These are phyloP conservation scores for Dacryopinax primogenitus DNA, from an alignment of 768 basidiomycete genomes.

Conservation along the genomic window DNA sequence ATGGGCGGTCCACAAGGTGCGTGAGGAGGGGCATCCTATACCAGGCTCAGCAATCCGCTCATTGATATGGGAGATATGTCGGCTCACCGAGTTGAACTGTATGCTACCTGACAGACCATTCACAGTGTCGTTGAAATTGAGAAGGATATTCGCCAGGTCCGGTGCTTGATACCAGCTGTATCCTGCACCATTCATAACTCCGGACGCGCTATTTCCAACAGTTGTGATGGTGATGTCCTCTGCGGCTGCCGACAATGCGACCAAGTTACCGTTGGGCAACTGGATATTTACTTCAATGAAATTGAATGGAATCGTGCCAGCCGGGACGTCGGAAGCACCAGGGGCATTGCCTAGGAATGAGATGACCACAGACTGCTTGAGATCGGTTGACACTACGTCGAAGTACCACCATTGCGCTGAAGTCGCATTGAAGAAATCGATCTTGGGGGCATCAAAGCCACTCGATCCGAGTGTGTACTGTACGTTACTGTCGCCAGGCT, in stretches of 20 bases:
- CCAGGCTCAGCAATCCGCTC: not conserved
- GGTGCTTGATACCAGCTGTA: not conserved
- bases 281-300: not conserved
- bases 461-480: not conserved
- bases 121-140: not conserved
- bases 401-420: constrained; percentile 8
- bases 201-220: not conserved
- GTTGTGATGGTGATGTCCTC: not conserved
- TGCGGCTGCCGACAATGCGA: not conserved
- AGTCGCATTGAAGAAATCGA: not conserved
- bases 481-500: not conserved
- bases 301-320: not conserved
- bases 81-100: not conserved
- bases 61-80: not conserved
- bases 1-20: not conserved
- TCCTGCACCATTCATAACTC: not conserved
- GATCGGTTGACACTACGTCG: not conserved
- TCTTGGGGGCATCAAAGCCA: not conserved
- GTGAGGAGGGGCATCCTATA: not conserved
- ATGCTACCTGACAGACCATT: not conserved
- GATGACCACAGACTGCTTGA: not conserved
- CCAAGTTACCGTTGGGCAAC: not conserved
- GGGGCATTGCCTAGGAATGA: not conserved
- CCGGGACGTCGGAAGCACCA: not conserved
- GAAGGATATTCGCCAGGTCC: not conserved